Evolutionary conservation across 345 rosid species (phyloP), one percentile per base, ranked within the genome.

Genomic region (Hirschfeldia incana): DNA sequence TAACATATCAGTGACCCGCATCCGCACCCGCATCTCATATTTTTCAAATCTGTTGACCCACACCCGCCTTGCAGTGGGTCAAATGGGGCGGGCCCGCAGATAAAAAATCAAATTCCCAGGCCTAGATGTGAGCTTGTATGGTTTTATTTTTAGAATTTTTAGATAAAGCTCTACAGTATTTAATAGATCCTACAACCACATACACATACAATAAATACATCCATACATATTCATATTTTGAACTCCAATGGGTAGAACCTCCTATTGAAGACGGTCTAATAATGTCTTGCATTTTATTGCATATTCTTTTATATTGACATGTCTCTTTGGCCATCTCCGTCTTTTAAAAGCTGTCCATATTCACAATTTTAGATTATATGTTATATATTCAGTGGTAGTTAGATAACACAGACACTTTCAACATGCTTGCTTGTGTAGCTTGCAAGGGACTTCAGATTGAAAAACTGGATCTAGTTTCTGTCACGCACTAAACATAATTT

Each of bases 91-190:
- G 21, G 21, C 21, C 21, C 21, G 21, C 21, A 1, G 21, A 1
- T 21, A 21, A 21, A 21, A 1, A 21, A 1, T 21, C 21, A 21
- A 21, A 21, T 21, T 21, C 21, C 21, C 21, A 21, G 21, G 97
- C 97, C 98, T 98, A 94, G n/a, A n/a, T n/a, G 21, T 21, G 21
- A 21, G 21, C 21, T 21, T 21, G 21, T 21, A 21, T 21, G 21
- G 21, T 21, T 21, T 21, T 21, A 21, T 21, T 29, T 29, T 1
- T 29, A 29, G 32, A 29, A 29, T 29, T 29, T 29, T 29, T 29
- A 3, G 32, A 2, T 29, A 29, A 29, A 2, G 32, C 4, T 29
- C 32, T 29, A 29, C 3, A 29, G 3, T 29, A 29, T 29, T 29
- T 29, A 29, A 2, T 29, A 4, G 32, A 29, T 4, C 32, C 32